These are phyloP conservation scores for Suillus plorans DNA, from an alignment of 768 basidiomycete species.

Conservation along the genomic window DNA sequence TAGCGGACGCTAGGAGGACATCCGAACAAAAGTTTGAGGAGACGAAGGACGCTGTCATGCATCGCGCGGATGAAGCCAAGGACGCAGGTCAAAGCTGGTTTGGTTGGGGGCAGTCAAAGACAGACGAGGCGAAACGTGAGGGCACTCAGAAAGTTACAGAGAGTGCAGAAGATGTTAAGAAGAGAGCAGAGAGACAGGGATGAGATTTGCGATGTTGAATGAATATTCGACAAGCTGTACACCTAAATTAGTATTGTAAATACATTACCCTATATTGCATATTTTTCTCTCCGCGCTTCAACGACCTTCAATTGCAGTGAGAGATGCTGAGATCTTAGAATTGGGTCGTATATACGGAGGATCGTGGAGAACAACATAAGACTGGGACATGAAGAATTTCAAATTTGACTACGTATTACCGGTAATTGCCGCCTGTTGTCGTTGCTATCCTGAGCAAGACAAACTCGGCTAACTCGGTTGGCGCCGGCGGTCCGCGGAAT, in stretches of 20 bases:
- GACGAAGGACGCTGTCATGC: slow-evolving; percentile 25
- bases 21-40: slow-evolving; percentile 30
- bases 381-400: too few relatives aligned
- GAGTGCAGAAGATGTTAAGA: slow-evolving; percentile 29
- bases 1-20: slow-evolving; percentile 23
- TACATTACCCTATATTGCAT: not conserved
- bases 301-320: not conserved
- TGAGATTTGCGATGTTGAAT: slow-evolving; percentile 10
- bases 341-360: too few relatives aligned
- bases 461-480: not conserved
- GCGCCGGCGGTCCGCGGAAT: not conserved
- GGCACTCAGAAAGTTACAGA: slow-evolving; percentile 26
- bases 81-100: slow-evolving; percentile 37
- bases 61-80: slow-evolving; percentile 24
- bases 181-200: slow-evolving; percentile 26
- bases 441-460: not conserved
- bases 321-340: not conserved
- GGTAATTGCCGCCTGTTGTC: too few relatives aligned
- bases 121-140: slow-evolving; percentile 28
- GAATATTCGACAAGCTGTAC: not conserved
- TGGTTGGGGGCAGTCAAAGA: slow-evolving; percentile 37
- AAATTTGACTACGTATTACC: too few relatives aligned
- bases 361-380: too few relatives aligned
- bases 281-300: not conserved
- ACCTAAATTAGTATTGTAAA: not conserved